These are phyloP conservation scores for Gloeopeniophorella convolvens DNA, from an alignment of 768 basidiomycete genomes.

Conservation along the genomic window DNA sequence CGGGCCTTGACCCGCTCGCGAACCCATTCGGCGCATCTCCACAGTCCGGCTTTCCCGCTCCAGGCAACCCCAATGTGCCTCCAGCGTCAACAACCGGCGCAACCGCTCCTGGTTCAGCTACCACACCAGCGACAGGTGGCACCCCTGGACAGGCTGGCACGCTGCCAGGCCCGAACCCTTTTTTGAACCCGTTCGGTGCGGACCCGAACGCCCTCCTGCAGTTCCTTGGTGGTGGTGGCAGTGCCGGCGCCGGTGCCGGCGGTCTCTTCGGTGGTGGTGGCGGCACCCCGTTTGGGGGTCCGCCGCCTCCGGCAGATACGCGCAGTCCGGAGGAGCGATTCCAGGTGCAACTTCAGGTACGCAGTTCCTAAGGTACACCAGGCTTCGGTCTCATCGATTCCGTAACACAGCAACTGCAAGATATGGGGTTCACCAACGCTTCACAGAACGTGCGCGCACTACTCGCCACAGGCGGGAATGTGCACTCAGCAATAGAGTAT, in stretches of 20 bases:
- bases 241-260: slow-evolving; percentile 22
- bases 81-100: slow-evolving; percentile 21
- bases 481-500: slow-evolving; percentile 88
- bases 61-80: slow-evolving; percentile 44
- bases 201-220: slow-evolving; percentile 43
- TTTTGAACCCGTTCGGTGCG: slow-evolving; percentile 12
- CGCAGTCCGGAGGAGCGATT: slow-evolving; percentile 88
- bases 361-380: slow-evolving; percentile 20
- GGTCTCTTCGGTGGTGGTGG: slow-evolving; percentile 23
- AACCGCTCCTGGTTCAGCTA: slow-evolving; percentile 16
- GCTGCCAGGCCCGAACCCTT: slow-evolving; percentile 15
- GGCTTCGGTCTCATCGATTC: neutral
- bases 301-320: slow-evolving; percentile 53
- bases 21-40: slow-evolving; percentile 18
- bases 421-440: slow-evolving; percentile 92
- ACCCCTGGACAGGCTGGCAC: no score
- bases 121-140: slow-evolving; percentile 25
- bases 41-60: slow-evolving; percentile 48
- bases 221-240: slow-evolving; percentile 26
- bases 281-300: slow-evolving; percentile 23
- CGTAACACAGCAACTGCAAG: slow-evolving; percentile 68
- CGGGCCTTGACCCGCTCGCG: slow-evolving; percentile 29
- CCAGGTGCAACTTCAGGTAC: slow-evolving; percentile 76
- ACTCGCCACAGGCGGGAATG: slow-evolving; percentile 88
- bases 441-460: slow-evolving; percentile 86